Evolutionary conservation across 139 green algal species (phyloP).

Genomic region (Ettlia oleoabundans): DNA sequence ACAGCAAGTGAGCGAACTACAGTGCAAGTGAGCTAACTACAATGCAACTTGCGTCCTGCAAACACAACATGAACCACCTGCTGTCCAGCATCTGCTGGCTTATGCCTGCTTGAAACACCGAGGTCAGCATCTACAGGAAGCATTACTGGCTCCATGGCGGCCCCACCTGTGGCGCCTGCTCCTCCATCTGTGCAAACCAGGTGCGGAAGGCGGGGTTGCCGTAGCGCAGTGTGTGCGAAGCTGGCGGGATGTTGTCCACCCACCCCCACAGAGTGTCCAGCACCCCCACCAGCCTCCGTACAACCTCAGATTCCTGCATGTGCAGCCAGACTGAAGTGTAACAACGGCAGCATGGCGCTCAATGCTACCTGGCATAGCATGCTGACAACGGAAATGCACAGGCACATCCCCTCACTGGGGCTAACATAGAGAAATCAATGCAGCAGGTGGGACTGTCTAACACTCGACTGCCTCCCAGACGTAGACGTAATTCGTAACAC

Average conservation of each 20-base stretch:
- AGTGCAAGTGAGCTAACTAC: neutral
- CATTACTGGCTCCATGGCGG: conserved; percentile 4
- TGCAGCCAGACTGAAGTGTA: neutral
- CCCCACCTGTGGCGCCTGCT: conserved; percentile 32
- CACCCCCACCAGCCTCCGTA: conserved; percentile 50
- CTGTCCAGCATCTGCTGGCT: neutral
- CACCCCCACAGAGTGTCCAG: conserved; percentile 69
- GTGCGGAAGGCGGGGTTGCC: conserved; percentile 91
- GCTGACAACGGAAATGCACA: too few species aligned
- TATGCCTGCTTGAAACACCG: too few species aligned
- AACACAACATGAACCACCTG: too few species aligned
- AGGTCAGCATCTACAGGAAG: too few species aligned
- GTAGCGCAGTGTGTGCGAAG: conserved; percentile 83
- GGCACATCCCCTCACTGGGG: too few species aligned
- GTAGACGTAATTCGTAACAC: too few species aligned
- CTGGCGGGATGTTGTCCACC: conserved; percentile 87
- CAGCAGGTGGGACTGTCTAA: too few species aligned
- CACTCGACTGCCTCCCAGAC: too few species aligned
- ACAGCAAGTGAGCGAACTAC: neutral
- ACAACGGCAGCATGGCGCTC: neutral
- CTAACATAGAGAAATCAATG: too few species aligned
- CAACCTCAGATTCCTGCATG: conserved; percentile 45
- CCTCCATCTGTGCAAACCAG: conserved; percentile 71
- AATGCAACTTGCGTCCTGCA: too few species aligned
- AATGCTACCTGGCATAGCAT: too few species aligned